These are phyloP conservation scores for Fusarium sp. DNA, from an alignment of 2,329 filamentous ascomycete species.

Conservation along the genomic window DNA sequence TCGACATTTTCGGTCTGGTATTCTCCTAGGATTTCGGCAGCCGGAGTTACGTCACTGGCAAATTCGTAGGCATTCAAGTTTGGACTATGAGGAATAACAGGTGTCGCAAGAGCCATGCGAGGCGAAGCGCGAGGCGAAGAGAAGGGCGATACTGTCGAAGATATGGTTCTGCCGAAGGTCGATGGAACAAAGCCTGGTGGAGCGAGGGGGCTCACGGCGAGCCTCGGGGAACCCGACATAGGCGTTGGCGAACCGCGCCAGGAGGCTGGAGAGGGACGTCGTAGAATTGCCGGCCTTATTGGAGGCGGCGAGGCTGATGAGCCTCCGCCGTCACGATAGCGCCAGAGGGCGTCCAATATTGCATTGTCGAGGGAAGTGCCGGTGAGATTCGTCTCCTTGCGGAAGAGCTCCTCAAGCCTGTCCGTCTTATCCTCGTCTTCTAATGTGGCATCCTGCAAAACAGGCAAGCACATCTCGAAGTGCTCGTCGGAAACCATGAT, in stretches of 20 bases:
- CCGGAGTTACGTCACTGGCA: slow-evolving; percentile 80
- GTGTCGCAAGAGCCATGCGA: slow-evolving; percentile 87
- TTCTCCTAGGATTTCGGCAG: slow-evolving; percentile 89
- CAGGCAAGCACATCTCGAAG: slow-evolving; percentile 89
- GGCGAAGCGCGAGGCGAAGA: slow-evolving; percentile 94
- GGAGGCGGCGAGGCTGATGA: slow-evolving; percentile 80
- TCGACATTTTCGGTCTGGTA: slow-evolving; percentile 95
- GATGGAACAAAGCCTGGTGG: slow-evolving; percentile 86
- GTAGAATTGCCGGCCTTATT: slow-evolving; percentile 88
- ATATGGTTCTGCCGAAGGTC: slow-evolving; percentile 78
- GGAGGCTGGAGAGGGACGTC: slow-evolving; percentile 89
- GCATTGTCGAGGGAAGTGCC: slow-evolving; percentile 88
- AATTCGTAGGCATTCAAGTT: slow-evolving; percentile 96
- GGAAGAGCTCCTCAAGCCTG: slow-evolving; percentile 86
- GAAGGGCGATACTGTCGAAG: slow-evolving; percentile 87
- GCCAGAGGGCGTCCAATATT: slow-evolving; percentile 90
- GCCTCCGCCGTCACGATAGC: slow-evolving; percentile 76
- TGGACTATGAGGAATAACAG: slow-evolving; percentile 92
- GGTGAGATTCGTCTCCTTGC: slow-evolving; percentile 78
- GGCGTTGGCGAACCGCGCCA: slow-evolving; percentile 90
- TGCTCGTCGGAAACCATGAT: slow-evolving; percentile 92
- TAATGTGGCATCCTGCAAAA: slow-evolving; percentile 83
- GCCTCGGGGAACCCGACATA: slow-evolving; percentile 82
- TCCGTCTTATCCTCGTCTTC: slow-evolving; percentile 98
- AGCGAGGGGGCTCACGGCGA: slow-evolving; percentile 83